Evolutionary conservation across 768 basidiomycete species (phyloP).

Genomic region (Leccinum disarticulatum): DNA sequence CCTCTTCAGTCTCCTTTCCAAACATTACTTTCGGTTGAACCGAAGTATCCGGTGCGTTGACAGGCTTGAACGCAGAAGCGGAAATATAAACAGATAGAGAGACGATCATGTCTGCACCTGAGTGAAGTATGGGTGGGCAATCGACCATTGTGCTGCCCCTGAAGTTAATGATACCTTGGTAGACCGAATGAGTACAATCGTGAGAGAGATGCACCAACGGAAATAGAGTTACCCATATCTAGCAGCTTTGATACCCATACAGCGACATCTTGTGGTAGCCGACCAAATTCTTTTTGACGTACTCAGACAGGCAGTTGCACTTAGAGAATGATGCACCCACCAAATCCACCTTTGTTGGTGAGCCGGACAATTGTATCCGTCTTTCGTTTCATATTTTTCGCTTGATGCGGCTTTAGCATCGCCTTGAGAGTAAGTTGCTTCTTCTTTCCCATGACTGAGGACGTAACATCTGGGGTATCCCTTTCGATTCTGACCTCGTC

Average conservation of each 20-base stretch:
- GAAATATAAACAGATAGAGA: slow-evolving; percentile 73
- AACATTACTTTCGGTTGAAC: slow-evolving; percentile 44
- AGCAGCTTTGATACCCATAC: slow-evolving; percentile 74
- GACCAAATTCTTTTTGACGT: slow-evolving; percentile 64
- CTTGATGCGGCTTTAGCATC: slow-evolving; percentile 61
- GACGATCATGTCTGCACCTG: slow-evolving; percentile 77
- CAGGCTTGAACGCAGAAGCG: slow-evolving; percentile 61
- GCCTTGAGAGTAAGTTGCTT: slow-evolving; percentile 65
- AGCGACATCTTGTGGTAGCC: slow-evolving; percentile 67
- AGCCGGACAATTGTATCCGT: slow-evolving; percentile 65
- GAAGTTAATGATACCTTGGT: slow-evolving; percentile 62
- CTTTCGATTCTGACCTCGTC: slow-evolving; percentile 61
- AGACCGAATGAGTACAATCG: slow-evolving; percentile 4
- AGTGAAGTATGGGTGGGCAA: slow-evolving; percentile 66
- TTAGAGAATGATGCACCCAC: slow-evolving; percentile 37
- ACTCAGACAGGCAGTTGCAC: background rate
- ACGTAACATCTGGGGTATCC: slow-evolving; percentile 41
- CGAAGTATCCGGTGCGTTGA: slow-evolving; percentile 35
- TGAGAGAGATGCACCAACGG: slow-evolving; percentile 2
- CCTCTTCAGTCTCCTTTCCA: slow-evolving; percentile 73
- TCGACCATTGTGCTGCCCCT: slow-evolving; percentile 72
- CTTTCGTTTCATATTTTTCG: slow-evolving; percentile 51
- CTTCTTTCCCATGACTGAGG: slow-evolving; percentile 40
- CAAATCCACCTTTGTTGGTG: slow-evolving; percentile 62
- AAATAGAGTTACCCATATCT: slow-evolving; percentile 53